Evolutionary conservation across 2,329 filamentous ascomycete species (phyloP).

Genomic region (Drechslerella stenobrocha): DNA sequence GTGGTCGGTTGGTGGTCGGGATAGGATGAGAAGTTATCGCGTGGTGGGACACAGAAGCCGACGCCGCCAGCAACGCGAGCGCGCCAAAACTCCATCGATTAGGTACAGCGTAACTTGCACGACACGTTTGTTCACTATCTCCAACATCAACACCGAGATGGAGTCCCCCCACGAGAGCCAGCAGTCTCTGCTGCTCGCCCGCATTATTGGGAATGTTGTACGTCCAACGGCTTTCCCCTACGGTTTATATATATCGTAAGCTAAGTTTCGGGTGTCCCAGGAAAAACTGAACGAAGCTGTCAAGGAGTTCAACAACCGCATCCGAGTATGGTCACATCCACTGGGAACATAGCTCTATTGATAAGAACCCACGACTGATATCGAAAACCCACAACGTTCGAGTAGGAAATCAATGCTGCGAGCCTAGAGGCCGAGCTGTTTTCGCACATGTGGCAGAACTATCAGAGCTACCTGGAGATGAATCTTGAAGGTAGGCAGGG

Average conservation of each 20-base stretch:
- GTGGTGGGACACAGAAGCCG: background rate
- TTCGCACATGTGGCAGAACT: conserved; percentile 49
- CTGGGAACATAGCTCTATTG: background rate
- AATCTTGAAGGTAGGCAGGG: conserved; percentile 34
- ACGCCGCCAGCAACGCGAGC: background rate
- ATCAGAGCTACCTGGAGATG: conserved; percentile 46
- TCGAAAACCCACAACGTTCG: background rate
- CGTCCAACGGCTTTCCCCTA: background rate
- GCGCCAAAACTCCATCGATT: background rate
- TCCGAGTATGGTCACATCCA: conserved; percentile 18
- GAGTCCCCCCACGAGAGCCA: conserved; percentile 47
- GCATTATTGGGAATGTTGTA: conserved; percentile 48
- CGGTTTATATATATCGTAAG: background rate
- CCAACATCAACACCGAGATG: conserved; percentile 15
- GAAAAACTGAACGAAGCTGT: conserved; percentile 49
- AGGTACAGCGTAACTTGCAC: no score
- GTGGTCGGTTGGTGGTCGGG: conserved; percentile 1
- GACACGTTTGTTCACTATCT: background rate
- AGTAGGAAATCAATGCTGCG: conserved; percentile 46
- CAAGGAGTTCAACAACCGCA: conserved; percentile 46
- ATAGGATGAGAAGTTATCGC: background rate
- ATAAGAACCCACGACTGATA: conserved; percentile 3
- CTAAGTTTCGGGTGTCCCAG: conserved; percentile 1
- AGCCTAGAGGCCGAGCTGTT: conserved; percentile 46
- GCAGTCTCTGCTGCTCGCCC: conserved; percentile 45